Evolutionary conservation across 2,329 filamentous ascomycete genomes (phyloP), one percentile per base, ranked within the genome.

Genomic region (Phialophora tarda): DNA sequence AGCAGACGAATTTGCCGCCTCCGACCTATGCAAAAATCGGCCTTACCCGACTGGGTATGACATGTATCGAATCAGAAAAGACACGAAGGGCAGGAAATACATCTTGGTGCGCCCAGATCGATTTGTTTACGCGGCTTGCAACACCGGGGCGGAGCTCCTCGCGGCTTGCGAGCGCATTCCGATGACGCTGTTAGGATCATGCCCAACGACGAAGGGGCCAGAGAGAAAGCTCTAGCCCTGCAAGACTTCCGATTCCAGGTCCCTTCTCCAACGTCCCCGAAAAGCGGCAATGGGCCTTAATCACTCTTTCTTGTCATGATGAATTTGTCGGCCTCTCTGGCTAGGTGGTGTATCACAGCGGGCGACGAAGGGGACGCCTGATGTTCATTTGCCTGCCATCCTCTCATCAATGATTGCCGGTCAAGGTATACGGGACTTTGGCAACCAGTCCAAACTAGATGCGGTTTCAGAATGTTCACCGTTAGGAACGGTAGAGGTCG

Each of bases 41-140:
- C 75, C 76, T 0, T 66, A 66, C n/a, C 76, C 76, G 1, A 54
- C 55, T 2, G 65, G 66, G 6, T 77, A 77, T 62, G 71, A 77
- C 58, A 67, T 71, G 28, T 61, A 66, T 32, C 68, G 72, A 2
- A 66, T 78, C 10, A 61, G 66, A 30, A 71, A 66, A 21, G 71
- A 67, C n/a, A 41, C 75, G 2, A 59, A 61, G 3, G 55, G 65
- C 2, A 69, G 71, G 8, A 56, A 62, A 38, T 78, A 73, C 68
- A 69, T 75, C 5, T 69, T 78, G 48, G 58, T 78, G 28, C 69
- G 77, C 34, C 70, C 72, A 2, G 76, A 78, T 60, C 71, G 76
- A 3, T 74, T 77, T 51, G 71, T 78, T 1, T 79, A 75, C 69
- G 76, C 76, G 4, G 69, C 72, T 3, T 77, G 75, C 65, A 59